Evolutionary conservation across 1,284 basidiomycete genomes (phyloP), one percentile per base, ranked within the genome.

Genomic region (Ceratobasidium sp.): DNA sequence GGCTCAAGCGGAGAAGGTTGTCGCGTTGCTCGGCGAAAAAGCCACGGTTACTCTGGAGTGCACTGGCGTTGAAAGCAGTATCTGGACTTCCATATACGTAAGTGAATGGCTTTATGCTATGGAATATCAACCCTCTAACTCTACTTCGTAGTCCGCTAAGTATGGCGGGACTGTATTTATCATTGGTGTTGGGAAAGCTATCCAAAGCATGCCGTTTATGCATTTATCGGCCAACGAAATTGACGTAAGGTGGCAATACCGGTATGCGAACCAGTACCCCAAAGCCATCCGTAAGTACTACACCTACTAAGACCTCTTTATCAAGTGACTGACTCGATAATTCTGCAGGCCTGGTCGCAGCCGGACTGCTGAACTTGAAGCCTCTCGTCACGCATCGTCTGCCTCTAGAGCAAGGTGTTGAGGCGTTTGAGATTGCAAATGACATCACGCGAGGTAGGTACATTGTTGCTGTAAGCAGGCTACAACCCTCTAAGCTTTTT

Each of bases 371-470:
- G 82, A 88, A 97, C 85, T 88, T 98, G 80, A 96, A 94, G 85
- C 93, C 95, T 15, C 88, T 98, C 54, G 94, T 98, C 70, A 96
- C 96, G 6, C 95, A 96, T 84, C 88, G 92, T 40, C 97, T 92
- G 86, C 83, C 88, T 23, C 92, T 97, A 81, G 88, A 92, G 59
- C 86, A 94, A 56, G 94, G 95, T 28, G 87, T 91, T 65, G 87
- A 88, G 78, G 96, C 96, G 4, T 97, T 98, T 88, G 86, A 94
- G 79, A 90, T 92, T 17, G 94, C 93, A 23, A 89, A 89, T 54
- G 88, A 91, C 78, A 91, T 94, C 80, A 92, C 92, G 64, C 92
- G 89, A 83, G 89, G 89, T 61, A 90, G 93, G 57, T 93, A 93
- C 7, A 50, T 23, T 65, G 10, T 23, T 15, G 10, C 4, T 17